Conservation (phyloP, 139 green algal species). For the Helicosporidium sp. region DNA sequence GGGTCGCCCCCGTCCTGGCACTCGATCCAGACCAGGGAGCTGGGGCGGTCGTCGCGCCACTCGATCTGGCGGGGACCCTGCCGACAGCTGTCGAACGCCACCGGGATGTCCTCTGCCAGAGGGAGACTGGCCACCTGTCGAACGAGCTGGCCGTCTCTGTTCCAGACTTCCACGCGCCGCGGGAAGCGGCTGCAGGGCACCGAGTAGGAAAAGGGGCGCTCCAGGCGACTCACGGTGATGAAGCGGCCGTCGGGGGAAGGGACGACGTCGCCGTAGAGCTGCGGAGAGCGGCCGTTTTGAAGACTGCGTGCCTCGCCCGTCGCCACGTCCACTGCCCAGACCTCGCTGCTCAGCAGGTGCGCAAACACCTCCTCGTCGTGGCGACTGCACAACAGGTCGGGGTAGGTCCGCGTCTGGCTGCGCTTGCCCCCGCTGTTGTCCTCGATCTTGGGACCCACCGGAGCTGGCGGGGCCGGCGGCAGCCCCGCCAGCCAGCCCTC, state of each 20-base stretch:
- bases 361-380: conserved; percentile 79
- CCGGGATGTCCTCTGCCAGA: conserved; percentile 85
- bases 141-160: neutral
- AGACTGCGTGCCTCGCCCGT: neutral
- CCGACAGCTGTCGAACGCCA: conserved; percentile 66
- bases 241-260: conserved; percentile 61
- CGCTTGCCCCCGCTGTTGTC: conserved; percentile 49
- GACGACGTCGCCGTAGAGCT: conserved; percentile 20
- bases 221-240: conserved; percentile 63
- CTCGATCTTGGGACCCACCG: conserved; percentile 61
- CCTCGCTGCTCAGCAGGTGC: conserved; percentile 53
- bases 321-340: conserved; percentile 34
- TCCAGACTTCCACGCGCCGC: conserved; percentile 53
- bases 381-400: conserved; percentile 74
- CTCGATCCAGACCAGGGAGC: conserved; percentile 68
- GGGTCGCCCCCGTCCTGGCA: conserved; percentile 76
- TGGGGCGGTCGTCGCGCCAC: conserved; percentile 69
- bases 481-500: conserved; percentile 2
- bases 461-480: conserved; percentile 22
- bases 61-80: conserved; percentile 55
- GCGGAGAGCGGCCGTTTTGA: conserved; percentile 27
- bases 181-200: conserved; percentile 83
- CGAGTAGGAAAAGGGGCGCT: conserved; percentile 73
- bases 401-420: conserved; percentile 73
- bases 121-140: conserved; percentile 32